A percentile compares a stretch with the other conserved stretches of the same genome.
Evolutionary conservation across 139 green algal genomes (phyloP).

Genomic region (Ettlia oleoabundans): DNA sequence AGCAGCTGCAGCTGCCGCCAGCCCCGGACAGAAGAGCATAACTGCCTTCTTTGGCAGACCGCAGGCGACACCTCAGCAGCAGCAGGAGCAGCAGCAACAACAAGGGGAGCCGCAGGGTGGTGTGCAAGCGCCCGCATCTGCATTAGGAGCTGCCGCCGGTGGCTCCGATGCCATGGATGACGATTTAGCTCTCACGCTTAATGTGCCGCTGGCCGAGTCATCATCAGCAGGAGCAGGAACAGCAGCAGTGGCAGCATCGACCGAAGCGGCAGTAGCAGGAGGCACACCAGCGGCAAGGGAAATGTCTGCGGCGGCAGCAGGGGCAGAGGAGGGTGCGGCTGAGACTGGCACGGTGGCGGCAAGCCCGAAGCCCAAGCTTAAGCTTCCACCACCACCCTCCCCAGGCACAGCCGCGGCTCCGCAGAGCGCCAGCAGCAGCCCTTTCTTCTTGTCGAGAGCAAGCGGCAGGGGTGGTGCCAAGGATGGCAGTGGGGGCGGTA

Average conservation of each 20-base stretch:
- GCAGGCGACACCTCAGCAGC: not conserved
- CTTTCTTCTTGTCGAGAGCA: no score
- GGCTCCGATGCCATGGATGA: not conserved
- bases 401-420: no score
- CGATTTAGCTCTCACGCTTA: conserved; percentile 8
- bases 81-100: not conserved
- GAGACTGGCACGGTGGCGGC: no score
- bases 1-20: not conserved
- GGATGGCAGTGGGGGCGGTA: not conserved
- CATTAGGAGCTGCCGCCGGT: conserved; percentile 18
- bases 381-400: no score
- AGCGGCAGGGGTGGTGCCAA: not conserved
- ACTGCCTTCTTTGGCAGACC: not conserved
- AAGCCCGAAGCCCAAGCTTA: no score
- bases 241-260: no score
- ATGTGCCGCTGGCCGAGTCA: conserved; percentile 3
- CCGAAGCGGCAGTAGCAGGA: no score
- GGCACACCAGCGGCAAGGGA: no score
- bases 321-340: no score
- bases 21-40: not conserved
- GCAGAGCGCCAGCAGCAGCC: no score
- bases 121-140: not conserved
- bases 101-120: not conserved
- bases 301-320: no score
- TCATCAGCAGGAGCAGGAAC: conserved; percentile 1